phyloP scores from a whole-genome alignment of 2,329 filamentous ascomycete genomes.

The Magnaporthiopsis rhizophila region DNA sequence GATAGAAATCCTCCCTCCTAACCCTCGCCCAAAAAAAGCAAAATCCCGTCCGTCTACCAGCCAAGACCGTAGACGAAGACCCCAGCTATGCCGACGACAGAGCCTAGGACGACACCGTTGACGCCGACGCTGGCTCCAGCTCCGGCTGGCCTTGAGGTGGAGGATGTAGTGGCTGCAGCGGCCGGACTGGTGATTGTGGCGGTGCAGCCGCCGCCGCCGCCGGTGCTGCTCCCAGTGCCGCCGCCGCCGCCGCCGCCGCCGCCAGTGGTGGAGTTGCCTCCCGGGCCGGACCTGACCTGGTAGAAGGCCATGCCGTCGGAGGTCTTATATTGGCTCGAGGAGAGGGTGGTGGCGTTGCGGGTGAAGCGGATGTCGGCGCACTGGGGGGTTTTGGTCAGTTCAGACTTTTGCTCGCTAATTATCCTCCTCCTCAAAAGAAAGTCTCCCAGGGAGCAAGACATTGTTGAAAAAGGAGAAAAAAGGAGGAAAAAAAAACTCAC shows the following conservation, averaged over 20 bases:
- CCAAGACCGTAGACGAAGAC: constrained; percentile 25
- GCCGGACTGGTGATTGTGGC: constrained; percentile 11
- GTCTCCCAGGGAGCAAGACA: constrained; percentile 5
- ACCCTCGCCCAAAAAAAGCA: background rate
- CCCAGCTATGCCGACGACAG: constrained; percentile 29
- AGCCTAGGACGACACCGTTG: constrained; percentile 21
- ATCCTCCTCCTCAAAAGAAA: too few species aligned
- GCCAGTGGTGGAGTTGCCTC: constrained; percentile 10
- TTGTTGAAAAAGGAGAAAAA: background rate
- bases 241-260: constrained; percentile 5
- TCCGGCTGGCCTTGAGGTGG: constrained; percentile 8
- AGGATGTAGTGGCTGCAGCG: background rate
- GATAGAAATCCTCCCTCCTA: too few species aligned
- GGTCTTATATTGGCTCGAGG: constrained; percentile 47
- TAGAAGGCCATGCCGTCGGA: constrained; percentile 41
- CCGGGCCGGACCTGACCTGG: constrained; percentile 22
- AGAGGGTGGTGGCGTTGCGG: constrained; percentile 35
- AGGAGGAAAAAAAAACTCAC: constrained; percentile 27
- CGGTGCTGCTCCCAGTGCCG: constrained; percentile 15
- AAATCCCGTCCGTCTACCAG: background rate
- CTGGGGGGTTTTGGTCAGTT: constrained; percentile 1
- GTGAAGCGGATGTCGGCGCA: constrained; percentile 69
- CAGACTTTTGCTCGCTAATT: background rate
- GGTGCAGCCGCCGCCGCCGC: constrained; percentile 6
- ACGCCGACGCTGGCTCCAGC: constrained; percentile 16